Evolutionary conservation across 139 green algal species (phyloP), one percentile per base, ranked within the genome.

Genomic region (Chlorella vulgaris): DNA sequence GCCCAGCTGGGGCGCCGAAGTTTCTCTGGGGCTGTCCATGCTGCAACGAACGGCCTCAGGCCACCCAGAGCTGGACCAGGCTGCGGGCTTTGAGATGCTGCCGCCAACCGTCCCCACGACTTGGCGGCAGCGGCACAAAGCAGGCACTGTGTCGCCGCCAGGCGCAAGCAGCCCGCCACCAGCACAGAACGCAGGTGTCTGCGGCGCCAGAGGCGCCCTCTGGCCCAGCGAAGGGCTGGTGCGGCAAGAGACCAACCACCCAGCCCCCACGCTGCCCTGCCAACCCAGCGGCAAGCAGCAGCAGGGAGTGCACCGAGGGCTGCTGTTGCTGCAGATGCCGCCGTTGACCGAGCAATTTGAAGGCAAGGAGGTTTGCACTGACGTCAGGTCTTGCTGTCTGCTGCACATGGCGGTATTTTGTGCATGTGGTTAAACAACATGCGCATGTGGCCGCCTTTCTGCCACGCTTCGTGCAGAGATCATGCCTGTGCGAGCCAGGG

Each of bases 261-360:
- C n/a, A n/a, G n/a, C n/a, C n/a, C n/a, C n/a, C n/a, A n/a, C n/a
- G n/a, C n/a, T n/a, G n/a, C n/a, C n/a, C n/a, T n/a, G n/a, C n/a
- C n/a, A n/a, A n/a, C n/a, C n/a, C n/a, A n/a, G n/a, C n/a, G n/a
- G n/a, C n/a, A n/a, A n/a, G n/a, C 67, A 74, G 70, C 70, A 77
- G 70, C 73, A 55, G 24, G 73, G 51, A 35, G 53, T 79, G 35
- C 73, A 79, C 24, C 73, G 73, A 8, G 58, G 58, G 4, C 39
- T 68, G 55, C 58, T 80, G 4, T 24, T 40, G 38, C 58, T 80
- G 58, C 74, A 24, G 28, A 58, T 80, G 74, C 74, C 74, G n/a
- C 74, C 74, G 35, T 39, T 80, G 22, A 70, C 74, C 28, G 40
- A 33, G 24, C 74, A 33, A 8, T 80, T 80, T 33, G 18, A 55